Conservation (phyloP, 345 rosid genomes). For the Ceriops tagal region DNA sequence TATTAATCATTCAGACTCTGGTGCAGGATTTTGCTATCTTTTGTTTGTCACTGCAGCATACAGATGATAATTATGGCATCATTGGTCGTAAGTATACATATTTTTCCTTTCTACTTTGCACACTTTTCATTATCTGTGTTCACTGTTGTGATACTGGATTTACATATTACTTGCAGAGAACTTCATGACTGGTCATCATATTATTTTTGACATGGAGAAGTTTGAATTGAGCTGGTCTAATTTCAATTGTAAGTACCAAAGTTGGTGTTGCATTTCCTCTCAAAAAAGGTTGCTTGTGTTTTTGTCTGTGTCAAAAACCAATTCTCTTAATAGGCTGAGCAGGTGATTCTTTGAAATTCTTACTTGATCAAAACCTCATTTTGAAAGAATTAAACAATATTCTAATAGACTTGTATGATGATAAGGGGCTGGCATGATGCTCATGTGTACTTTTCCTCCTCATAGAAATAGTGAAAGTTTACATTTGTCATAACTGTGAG, state of each 20-base stretch:
- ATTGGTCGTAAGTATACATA: conserved; percentile 34
- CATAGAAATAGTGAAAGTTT: too few relatives aligned
- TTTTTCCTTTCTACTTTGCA: neutral
- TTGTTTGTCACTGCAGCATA: conserved; percentile 27
- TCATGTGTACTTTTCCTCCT: neutral
- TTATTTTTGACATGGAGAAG: conserved; percentile 40
- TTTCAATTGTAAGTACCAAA: conserved; percentile 35
- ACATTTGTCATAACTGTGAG: too few relatives aligned
- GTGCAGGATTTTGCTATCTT: conserved; percentile 29
- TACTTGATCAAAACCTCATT: neutral
- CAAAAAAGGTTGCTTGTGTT: neutral
- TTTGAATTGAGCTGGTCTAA: conserved; percentile 38
- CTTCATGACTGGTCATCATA: conserved; percentile 37
- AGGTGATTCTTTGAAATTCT: neutral
- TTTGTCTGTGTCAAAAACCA: neutral
- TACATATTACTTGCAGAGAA: conserved; percentile 34
- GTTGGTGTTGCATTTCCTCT: neutral
- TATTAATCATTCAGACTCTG: neutral
- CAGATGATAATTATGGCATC: conserved; percentile 21
- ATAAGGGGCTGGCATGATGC: neutral
- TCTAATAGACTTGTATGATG: neutral
- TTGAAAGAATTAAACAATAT: neutral
- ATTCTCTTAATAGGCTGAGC: neutral
- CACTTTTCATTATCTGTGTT: neutral
- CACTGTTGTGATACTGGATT: neutral